Evolutionary conservation across 495 filamentous ascomycete genomes (phyloP).

Genomic region (Staphylotrichum longicolle): DNA sequence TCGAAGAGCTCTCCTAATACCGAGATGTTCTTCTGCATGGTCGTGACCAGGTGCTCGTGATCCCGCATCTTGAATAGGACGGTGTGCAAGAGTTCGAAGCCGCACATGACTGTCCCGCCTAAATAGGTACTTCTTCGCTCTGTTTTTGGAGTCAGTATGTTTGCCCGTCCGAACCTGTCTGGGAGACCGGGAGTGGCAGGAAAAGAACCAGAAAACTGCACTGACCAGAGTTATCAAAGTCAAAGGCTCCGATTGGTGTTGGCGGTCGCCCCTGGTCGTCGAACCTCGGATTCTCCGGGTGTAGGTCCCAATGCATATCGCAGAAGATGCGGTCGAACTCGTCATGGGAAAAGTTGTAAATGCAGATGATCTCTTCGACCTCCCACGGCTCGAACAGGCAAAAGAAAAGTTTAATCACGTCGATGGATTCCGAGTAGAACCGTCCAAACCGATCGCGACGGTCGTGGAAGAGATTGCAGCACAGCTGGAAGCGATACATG

Average conservation of each 20-base stretch:
- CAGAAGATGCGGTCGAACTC: not conserved
- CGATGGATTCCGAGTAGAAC: not conserved
- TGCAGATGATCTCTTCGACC: not conserved
- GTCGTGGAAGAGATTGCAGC: not conserved
- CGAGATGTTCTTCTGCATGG: constrained; percentile 7
- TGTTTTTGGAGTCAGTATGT: not conserved
- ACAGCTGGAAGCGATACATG: constrained; percentile 13
- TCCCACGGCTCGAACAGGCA: constrained; percentile 7
- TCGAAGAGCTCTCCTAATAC: not conserved
- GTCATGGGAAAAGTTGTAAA: not conserved
- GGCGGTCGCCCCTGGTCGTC: not conserved
- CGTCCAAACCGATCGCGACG: not conserved
- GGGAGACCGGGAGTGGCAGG: no score
- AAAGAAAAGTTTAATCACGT: not conserved
- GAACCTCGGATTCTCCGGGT: not conserved
- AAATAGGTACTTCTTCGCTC: not conserved
- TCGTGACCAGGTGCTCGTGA: constrained; percentile 5
- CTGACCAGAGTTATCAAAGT: no score
- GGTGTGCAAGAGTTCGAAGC: not conserved
- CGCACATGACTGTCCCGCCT: not conserved
- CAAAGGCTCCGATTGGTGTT: not conserved
- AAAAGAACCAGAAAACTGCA: no score
- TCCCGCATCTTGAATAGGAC: not conserved
- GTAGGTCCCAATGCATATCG: constrained; percentile 1
- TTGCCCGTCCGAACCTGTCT: not conserved